These are phyloP conservation scores for Fusarium hainanense DNA, from an alignment of 2,329 filamentous ascomycete genomes.

Conservation along the genomic window DNA sequence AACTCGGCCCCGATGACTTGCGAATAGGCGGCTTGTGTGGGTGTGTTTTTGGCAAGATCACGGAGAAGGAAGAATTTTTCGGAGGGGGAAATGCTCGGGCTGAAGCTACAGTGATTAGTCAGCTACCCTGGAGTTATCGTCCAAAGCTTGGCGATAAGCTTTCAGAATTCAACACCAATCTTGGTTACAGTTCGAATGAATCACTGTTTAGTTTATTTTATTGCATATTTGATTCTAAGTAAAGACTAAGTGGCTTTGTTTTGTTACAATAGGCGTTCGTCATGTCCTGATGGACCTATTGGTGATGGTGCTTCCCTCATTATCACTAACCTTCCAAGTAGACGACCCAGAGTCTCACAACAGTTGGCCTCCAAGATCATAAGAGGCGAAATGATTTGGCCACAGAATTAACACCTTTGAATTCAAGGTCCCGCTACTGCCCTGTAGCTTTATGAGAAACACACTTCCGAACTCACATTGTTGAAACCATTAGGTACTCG, in stretches of 20 bases:
- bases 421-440: too few relatives aligned
- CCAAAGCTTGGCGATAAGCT: neutral
- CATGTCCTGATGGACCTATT: neutral
- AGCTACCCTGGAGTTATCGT: slow-evolving; percentile 11
- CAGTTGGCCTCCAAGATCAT: neutral
- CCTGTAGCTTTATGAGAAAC: too few relatives aligned
- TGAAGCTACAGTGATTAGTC: slow-evolving; percentile 29
- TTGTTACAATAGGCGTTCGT: neutral
- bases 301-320: neutral
- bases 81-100: slow-evolving; percentile 41
- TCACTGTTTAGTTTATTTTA: neutral
- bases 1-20: slow-evolving; percentile 54
- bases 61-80: slow-evolving; percentile 54
- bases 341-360: neutral
- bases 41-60: slow-evolving; percentile 51
- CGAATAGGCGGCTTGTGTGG: slow-evolving; percentile 47
- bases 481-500: too few relatives aligned
- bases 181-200: neutral
- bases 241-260: neutral
- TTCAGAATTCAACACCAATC: neutral
- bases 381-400: neutral
- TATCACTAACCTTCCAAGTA: too few relatives aligned
- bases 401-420: too few relatives aligned
- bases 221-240: neutral
- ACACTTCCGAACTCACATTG: too few relatives aligned